Base-by-base conservation (phyloP, 208 protist genomes). In the Leishmania major region DNA sequence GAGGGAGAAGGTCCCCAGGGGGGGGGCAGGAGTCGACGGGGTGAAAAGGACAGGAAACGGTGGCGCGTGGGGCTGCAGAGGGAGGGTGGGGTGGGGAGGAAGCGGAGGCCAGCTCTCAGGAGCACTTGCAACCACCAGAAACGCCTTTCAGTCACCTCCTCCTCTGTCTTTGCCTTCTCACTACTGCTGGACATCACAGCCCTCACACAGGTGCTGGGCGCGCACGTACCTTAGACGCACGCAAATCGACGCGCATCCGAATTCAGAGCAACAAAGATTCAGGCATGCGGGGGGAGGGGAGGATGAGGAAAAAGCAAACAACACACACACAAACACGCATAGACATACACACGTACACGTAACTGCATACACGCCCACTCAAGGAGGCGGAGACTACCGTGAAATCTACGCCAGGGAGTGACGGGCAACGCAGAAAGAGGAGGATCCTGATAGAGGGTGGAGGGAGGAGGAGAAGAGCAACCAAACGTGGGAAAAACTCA, bases 401-500 rank as follows among this genome's bases (percentile, higher is more conserved):
- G 59, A 64, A 28, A 10, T 31, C 60, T n/a, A 45, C 5, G 15
- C 1, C 69, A 59, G 19, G 60, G 62, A 55, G 49, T 57, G 40
- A 49, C 45, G 45, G 67, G 76, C 76, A 71, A 72, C 28, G 35
- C 3, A 25, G 8, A 43, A 43, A 43, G 49, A 77, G n/a, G 64
- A 62, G 49, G 25, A n/a, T 19, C 47, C 28, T 2, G 40, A 75
- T 75, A 75, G 47, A n/a, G 31, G 74, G 17, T 47, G n/a, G 53
- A 57, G 40, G 76, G 62, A 10, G 40, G 60, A 79, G 40, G 60
- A 79, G n/a, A 37, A 78, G 25, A 69, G 57, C 57, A 25, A 31
- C 8, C 57, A 31, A 62, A 13, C 6, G 28, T 62, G 31, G 28
- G 7, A 8, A 31, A 31, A 25, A 7, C 59, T 3, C 25, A 31